Percentiles rank a stretch among this genome's conserved stretches.
Evolutionary conservation across 1,139 yeast genomes (phyloP).

Genomic region (Yamadazyma spencermartinsiae): DNA sequence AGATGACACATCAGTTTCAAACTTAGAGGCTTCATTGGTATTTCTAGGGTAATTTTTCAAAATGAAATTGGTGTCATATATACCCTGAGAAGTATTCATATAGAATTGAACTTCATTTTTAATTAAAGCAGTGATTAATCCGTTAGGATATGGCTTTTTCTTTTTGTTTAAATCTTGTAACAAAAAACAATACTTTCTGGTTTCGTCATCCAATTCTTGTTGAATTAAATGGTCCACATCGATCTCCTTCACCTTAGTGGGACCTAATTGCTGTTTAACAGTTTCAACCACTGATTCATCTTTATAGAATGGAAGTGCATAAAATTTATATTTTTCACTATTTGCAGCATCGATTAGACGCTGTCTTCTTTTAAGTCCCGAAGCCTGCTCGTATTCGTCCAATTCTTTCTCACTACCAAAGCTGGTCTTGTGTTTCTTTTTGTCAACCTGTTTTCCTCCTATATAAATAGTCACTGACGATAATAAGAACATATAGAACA

Average conservation of each 20-base stretch:
- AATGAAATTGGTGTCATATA: constrained; percentile 45
- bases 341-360: constrained; percentile 37
- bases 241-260: constrained; percentile 44
- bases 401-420: constrained; percentile 63
- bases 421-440: constrained; percentile 47
- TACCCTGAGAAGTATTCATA: constrained; percentile 42
- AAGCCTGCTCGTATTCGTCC: constrained; percentile 45
- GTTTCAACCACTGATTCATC: constrained; percentile 21
- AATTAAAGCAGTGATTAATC: constrained; percentile 57
- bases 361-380: constrained; percentile 56
- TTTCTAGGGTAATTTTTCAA: constrained; percentile 56
- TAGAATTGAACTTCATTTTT: constrained; percentile 45
- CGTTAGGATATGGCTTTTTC: constrained; percentile 50
- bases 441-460: constrained; percentile 54
- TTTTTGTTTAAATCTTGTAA: constrained; percentile 39
- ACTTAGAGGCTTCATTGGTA: constrained; percentile 62
- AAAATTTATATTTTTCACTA: constrained; percentile 37
- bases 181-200: constrained; percentile 41
- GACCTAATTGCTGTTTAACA: constrained; percentile 20
- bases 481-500: constrained; percentile 49
- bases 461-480: constrained; percentile 55
- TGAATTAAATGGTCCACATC: constrained; percentile 48
- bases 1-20: constrained; percentile 56
- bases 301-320: constrained; percentile 44
- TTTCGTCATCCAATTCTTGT: constrained; percentile 40